phyloP scores from a whole-genome alignment of 2,329 filamentous ascomycete species.

The Colletotrichum acutatum region DNA sequence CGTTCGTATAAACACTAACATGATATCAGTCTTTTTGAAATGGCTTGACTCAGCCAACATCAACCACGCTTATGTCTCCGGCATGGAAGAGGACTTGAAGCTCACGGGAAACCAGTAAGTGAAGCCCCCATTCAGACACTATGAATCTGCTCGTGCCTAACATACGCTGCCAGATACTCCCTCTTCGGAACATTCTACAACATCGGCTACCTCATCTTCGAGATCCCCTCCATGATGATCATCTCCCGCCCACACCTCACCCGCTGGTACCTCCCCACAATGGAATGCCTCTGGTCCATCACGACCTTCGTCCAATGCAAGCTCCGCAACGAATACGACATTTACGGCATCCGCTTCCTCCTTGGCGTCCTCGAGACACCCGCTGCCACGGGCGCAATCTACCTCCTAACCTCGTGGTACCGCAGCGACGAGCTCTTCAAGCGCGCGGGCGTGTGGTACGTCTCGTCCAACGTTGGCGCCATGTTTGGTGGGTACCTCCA shows the following conservation, averaged over 20 bases:
- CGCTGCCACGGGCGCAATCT: conserved; percentile 36
- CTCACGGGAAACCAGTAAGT: conserved; percentile 44
- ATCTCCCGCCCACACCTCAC: conserved; percentile 34
- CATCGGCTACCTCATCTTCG: conserved; percentile 36
- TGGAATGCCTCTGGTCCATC: conserved; percentile 35
- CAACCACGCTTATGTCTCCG: conserved; percentile 49
- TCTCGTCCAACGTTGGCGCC: conserved; percentile 56
- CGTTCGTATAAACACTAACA: too few relatives aligned
- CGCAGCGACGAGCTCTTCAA: conserved; percentile 51
- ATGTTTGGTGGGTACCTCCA: conserved; percentile 64
- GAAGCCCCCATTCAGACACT: too few relatives aligned
- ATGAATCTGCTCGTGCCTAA: too few relatives aligned
- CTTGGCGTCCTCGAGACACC: conserved; percentile 41
- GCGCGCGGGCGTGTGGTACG: conserved; percentile 58
- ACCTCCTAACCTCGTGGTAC: conserved; percentile 45
- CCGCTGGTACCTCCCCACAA: conserved; percentile 35
- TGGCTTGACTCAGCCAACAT: conserved; percentile 46
- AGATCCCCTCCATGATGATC: conserved; percentile 37
- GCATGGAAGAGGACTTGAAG: conserved; percentile 49
- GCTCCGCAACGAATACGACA: conserved; percentile 37
- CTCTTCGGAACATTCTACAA: conserved; percentile 35
- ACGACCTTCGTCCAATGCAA: conserved; percentile 35
- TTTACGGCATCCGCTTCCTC: conserved; percentile 43
- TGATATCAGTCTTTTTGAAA: conserved; percentile 39
- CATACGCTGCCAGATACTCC: conserved; percentile 7